A percentile compares a stretch with the other conserved stretches of the same genome.
These are phyloP conservation scores for Neofusicoccum parvum DNA, from an alignment of 2,329 filamentous ascomycete genomes.

Conservation along the genomic window DNA sequence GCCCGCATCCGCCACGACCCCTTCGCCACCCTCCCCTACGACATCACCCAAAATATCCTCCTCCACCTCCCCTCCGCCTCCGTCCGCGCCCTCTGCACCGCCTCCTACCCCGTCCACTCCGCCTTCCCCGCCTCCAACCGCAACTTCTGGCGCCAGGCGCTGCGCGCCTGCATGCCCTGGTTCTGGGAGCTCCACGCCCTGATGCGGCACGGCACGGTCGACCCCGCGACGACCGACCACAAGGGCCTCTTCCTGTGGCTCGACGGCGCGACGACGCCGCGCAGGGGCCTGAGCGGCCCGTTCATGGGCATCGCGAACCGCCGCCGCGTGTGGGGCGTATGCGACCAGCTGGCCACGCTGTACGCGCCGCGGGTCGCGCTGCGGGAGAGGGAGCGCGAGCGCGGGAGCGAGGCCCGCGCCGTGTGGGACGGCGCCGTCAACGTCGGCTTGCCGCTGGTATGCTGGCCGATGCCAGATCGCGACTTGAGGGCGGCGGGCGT, in stretches of 20 bases:
- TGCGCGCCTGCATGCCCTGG: slow-evolving; percentile 5
- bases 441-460: slow-evolving; percentile 17
- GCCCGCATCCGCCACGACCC: slow-evolving; percentile 9
- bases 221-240: slow-evolving; percentile 23
- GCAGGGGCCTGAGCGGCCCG: slow-evolving; percentile 27
- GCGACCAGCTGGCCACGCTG: neutral
- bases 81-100: neutral
- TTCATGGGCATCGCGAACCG: slow-evolving; percentile 37
- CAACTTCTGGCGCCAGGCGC: neutral
- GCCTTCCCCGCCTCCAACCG: neutral
- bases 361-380: neutral
- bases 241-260: slow-evolving; percentile 31
- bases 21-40: slow-evolving; percentile 1
- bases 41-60: neutral
- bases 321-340: slow-evolving; percentile 33
- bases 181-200: slow-evolving; percentile 6
- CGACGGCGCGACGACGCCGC: slow-evolving; percentile 25
- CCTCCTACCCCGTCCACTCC: neutral
- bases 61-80: neutral
- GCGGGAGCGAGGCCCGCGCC: slow-evolving; percentile 1
- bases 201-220: slow-evolving; percentile 26
- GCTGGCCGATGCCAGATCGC: slow-evolving; percentile 21
- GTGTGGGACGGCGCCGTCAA: neutral
- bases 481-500: too few species aligned
- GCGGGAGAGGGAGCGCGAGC: neutral